phyloP scores from a whole-genome alignment of 2,329 filamentous ascomycete genomes.

The Fusarium sp. region DNA sequence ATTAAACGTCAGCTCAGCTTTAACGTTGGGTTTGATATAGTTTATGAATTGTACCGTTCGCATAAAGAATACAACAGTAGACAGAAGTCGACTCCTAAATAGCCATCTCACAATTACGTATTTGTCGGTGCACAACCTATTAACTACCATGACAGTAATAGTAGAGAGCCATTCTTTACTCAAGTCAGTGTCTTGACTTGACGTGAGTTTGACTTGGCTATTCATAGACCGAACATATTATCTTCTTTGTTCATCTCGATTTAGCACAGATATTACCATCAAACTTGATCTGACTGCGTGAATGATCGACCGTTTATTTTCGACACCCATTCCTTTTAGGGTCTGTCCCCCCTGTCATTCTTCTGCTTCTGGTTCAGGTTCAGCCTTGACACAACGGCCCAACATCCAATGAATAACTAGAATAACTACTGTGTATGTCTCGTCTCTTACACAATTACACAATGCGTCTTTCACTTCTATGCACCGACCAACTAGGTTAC shows the following conservation, averaged over 20 bases:
- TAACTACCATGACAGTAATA: slow-evolving; percentile 4
- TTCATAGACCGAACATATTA: slow-evolving; percentile 6
- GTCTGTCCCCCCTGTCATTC: not conserved
- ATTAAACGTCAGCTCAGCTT: slow-evolving; percentile 16
- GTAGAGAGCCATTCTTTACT: not conserved
- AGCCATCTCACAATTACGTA: slow-evolving; percentile 18
- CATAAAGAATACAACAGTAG: slow-evolving; percentile 41
- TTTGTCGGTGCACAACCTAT: slow-evolving; percentile 4
- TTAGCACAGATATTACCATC: slow-evolving; percentile 13
- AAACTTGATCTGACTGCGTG: slow-evolving; percentile 18
- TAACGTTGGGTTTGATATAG: not conserved
- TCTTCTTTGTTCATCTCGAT: slow-evolving; percentile 34
- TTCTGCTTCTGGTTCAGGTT: slow-evolving; percentile 15
- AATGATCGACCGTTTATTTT: slow-evolving; percentile 38
- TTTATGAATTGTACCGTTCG: slow-evolving; percentile 29
- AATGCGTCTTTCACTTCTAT: slow-evolving; percentile 30
- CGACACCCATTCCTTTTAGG: slow-evolving; percentile 13
- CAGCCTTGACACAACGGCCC: slow-evolving; percentile 23
- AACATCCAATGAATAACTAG: slow-evolving; percentile 26
- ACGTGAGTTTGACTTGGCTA: not conserved
- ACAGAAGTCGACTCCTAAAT: not conserved
- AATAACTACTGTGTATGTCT: slow-evolving; percentile 13
- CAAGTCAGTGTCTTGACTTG: slow-evolving; percentile 8
- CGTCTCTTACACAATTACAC: slow-evolving; percentile 35
- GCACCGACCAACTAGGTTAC: slow-evolving; percentile 45